phyloP scores from a whole-genome alignment of 1,284 basidiomycete species.

The Gomphus bonarii region DNA sequence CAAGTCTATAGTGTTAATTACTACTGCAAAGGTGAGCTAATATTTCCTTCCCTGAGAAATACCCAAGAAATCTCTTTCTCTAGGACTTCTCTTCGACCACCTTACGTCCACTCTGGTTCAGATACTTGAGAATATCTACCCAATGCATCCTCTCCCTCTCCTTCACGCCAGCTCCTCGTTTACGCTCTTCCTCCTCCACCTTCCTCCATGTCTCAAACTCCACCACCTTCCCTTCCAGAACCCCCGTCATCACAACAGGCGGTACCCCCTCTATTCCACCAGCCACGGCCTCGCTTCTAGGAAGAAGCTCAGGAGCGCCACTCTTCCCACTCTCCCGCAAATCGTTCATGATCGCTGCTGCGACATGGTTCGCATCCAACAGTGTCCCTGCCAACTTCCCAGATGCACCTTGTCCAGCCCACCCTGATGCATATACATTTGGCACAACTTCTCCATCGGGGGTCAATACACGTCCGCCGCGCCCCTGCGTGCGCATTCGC shows the following conservation, averaged over 20 bases:
- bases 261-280: conserved; percentile 25
- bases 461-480: conserved; percentile 39
- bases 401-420: conserved; percentile 86
- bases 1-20: too few species aligned
- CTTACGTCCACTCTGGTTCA: too few species aligned
- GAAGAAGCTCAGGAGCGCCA: neutral
- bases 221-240: conserved; percentile 37
- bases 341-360: conserved; percentile 61
- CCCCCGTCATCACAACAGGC: conserved; percentile 42
- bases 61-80: too few species aligned
- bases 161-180: conserved; percentile 47
- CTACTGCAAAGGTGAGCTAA: too few species aligned
- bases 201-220: conserved; percentile 61
- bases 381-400: conserved; percentile 93
- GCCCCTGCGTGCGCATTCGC: conserved; percentile 40
- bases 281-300: neutral
- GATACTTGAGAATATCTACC: conserved; percentile 27
- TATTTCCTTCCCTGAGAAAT: too few species aligned
- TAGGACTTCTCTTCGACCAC: too few species aligned
- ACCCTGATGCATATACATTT: conserved; percentile 87
- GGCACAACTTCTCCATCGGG: conserved; percentile 31
- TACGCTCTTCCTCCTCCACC: conserved; percentile 57
- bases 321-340: conserved; percentile 13
- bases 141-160: conserved; percentile 72
- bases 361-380: conserved; percentile 82